These are phyloP conservation scores for Flaveria brownii DNA, from an alignment of 129 eudicot species.

Conservation along the genomic window DNA sequence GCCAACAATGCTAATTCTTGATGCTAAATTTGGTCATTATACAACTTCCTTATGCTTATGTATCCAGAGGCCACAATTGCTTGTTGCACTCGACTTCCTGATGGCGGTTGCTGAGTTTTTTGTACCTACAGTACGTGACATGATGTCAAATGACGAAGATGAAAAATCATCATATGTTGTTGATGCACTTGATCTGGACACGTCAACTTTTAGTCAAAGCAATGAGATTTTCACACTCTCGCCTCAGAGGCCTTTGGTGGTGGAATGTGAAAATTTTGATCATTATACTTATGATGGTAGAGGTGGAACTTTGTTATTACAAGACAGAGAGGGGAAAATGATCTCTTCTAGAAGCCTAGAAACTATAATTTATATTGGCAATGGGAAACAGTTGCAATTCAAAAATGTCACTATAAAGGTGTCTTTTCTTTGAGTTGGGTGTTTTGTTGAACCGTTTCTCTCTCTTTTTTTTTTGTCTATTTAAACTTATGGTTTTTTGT, in stretches of 20 bases:
- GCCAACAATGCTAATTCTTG: constrained; percentile 88
- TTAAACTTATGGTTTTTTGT: neutral
- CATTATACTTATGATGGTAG: constrained; percentile 82
- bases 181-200: constrained; percentile 69
- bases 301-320: constrained; percentile 78
- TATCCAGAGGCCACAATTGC: constrained; percentile 91
- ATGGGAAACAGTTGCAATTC: constrained; percentile 76
- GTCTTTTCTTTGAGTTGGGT: constrained; percentile 16
- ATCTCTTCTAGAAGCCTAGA: constrained; percentile 58
- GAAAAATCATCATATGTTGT: constrained; percentile 49
- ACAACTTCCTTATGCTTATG: constrained; percentile 64
- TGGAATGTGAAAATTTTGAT: constrained; percentile 77
- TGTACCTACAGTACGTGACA: constrained; percentile 79
- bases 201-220: constrained; percentile 61
- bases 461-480: constrained; percentile 10
- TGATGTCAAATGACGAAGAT: constrained; percentile 67
- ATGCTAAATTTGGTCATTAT: constrained; percentile 62
- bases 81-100: constrained; percentile 95
- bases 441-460: constrained; percentile 15
- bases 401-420: constrained; percentile 83
- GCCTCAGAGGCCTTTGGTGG: constrained; percentile 82
- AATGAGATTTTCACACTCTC: constrained; percentile 60
- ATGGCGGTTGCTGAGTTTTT: constrained; percentile 92
- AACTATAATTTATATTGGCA: constrained; percentile 66
- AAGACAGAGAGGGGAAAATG: constrained; percentile 63